A percentile compares a stretch with the other conserved stretches of the same genome.
phyloP scores from a whole-genome alignment of 257 asterid species.

The Gardenia jasminoides region DNA sequence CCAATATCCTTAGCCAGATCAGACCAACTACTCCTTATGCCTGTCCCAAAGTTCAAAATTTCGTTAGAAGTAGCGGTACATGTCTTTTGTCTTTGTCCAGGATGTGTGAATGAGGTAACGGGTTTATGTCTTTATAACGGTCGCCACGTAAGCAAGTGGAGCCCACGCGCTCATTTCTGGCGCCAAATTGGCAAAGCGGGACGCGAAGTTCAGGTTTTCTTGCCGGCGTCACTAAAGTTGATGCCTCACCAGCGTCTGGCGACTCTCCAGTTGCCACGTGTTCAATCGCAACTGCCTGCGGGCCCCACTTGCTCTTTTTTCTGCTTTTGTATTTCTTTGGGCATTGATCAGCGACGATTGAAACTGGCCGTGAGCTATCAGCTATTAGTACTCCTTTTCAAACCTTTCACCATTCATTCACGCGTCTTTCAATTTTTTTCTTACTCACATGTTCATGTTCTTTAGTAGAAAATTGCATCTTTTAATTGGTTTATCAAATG shows the following conservation, averaged over 20 bases:
- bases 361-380: too few species aligned
- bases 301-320: neutral
- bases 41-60: too few species aligned
- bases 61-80: too few species aligned
- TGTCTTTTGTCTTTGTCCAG: too few species aligned
- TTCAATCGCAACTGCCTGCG: neutral
- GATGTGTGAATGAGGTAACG: slow-evolving; percentile 2
- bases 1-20: too few species aligned
- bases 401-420: neutral
- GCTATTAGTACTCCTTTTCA: too few species aligned
- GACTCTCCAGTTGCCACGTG: slow-evolving; percentile 12
- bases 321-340: too few species aligned
- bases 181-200: slow-evolving; percentile 11
- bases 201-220: slow-evolving; percentile 18
- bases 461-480: neutral
- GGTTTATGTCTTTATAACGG: slow-evolving; percentile 18
- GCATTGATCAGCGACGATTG: too few species aligned
- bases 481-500: neutral
- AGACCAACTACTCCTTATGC: too few species aligned
- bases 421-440: neutral
- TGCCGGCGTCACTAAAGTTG: slow-evolving; percentile 12
- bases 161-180: slow-evolving; percentile 17
- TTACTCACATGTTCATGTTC: too few species aligned
- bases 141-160: slow-evolving; percentile 15
- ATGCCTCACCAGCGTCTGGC: neutral